A percentile compares a stretch with the other conserved stretches of the same genome.
Evolutionary conservation across 169 alveolate genomes (phyloP).

Genomic region (Perkinsus marinus): DNA sequence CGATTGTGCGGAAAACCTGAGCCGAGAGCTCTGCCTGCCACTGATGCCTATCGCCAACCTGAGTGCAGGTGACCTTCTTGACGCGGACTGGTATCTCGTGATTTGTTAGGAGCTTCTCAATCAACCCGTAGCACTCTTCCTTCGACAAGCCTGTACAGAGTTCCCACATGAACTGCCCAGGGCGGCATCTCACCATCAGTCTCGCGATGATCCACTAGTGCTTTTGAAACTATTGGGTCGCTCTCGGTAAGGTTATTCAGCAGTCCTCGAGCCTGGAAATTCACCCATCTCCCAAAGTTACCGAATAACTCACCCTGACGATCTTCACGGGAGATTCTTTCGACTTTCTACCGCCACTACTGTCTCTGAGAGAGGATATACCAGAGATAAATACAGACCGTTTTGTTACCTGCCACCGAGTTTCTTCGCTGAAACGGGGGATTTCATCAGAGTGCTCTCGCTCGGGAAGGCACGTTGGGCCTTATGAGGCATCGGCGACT

Average conservation of each 20-base stretch:
- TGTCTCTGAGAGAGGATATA: not conserved
- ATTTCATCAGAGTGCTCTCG: not conserved
- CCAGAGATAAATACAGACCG: not conserved
- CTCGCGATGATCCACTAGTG: not conserved
- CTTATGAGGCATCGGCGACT: not conserved
- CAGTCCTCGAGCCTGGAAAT: not conserved
- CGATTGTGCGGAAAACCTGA: not conserved
- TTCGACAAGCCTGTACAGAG: not conserved
- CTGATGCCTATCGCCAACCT: too few relatives aligned
- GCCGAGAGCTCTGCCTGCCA: too few relatives aligned
- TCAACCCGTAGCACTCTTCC: not conserved
- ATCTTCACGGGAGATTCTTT: not conserved
- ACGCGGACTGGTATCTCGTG: not conserved
- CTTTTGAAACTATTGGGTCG: not conserved
- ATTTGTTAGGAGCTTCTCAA: not conserved
- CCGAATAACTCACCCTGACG: not conserved
- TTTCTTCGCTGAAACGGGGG: not conserved
- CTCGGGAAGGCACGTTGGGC: not conserved
- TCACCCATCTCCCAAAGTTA: not conserved
- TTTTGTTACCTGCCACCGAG: not conserved
- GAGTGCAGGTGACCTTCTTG: not conserved
- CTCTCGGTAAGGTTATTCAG: not conserved
- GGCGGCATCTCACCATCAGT: not conserved
- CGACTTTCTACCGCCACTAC: not conserved
- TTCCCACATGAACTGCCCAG: not conserved